phyloP scores from a whole-genome alignment of 257 asterid species.

The Linaria vulgaris region DNA sequence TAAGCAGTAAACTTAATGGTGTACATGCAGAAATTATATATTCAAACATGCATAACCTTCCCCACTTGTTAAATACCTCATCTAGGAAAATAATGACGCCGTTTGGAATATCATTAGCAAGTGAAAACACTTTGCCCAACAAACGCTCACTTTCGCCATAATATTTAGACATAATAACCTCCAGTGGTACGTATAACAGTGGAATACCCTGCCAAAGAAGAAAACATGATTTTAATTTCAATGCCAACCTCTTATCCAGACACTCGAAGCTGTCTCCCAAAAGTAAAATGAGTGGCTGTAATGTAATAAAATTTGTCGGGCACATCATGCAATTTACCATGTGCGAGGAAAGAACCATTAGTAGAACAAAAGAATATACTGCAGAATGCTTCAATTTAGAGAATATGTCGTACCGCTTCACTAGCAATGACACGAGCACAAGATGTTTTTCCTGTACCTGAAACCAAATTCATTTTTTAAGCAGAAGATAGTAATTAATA shows the following conservation, averaged over 20 bases:
- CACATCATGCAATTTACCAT: slow-evolving; percentile 11
- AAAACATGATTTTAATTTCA: slow-evolving; percentile 16
- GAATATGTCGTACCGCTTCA: slow-evolving; percentile 68
- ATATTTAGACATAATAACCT: slow-evolving; percentile 86
- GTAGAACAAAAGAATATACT: neutral
- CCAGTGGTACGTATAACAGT: slow-evolving; percentile 84
- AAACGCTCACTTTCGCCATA: slow-evolving; percentile 96
- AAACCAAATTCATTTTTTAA: slow-evolving; percentile 36
- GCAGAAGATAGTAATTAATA: neutral
- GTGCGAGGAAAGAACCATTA: neutral
- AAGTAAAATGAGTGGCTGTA: slow-evolving; percentile 2
- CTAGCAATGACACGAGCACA: slow-evolving; percentile 96
- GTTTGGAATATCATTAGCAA: slow-evolving; percentile 74
- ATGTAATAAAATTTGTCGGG: neutral
- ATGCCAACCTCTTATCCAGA: slow-evolving; percentile 24
- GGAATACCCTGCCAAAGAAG: slow-evolving; percentile 70
- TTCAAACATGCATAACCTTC: slow-evolving; percentile 16
- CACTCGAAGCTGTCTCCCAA: slow-evolving; percentile 8
- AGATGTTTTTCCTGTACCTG: slow-evolving; percentile 98
- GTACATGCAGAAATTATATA: slow-evolving; percentile 12
- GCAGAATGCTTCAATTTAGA: slow-evolving; percentile 25
- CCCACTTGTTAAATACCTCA: slow-evolving; percentile 55
- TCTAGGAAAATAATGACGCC: slow-evolving; percentile 92
- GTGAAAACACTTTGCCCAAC: slow-evolving; percentile 87
- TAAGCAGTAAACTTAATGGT: slow-evolving; percentile 7